Evolutionary conservation across 1,139 yeast genomes (phyloP), one percentile per base, ranked within the genome.

Genomic region (Debaryomyces subglobosus): DNA sequence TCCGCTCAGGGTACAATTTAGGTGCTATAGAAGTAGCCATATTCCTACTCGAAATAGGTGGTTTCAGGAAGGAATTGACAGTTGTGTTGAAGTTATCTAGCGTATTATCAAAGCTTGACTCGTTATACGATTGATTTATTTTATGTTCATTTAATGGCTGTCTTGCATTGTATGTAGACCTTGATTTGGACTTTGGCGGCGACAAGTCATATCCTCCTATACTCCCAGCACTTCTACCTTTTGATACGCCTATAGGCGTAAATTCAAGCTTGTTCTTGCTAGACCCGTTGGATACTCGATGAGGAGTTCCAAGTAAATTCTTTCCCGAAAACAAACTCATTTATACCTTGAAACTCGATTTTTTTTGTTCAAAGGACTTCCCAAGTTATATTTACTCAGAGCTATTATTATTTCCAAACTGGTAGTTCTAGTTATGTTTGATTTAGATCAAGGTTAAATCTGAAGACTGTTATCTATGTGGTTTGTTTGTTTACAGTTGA

Each of bases 241-340:
- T 34, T 44, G 50, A 39, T 32, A 47, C 57, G 1, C 78, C 80
- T 34, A 77, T 69, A 3, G 81, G 81, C 3, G 81, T 77, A 57
- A 77, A 77, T 54, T 72, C 76, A 44, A 65, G 62, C 34, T 50
- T 47, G 12, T 52, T 45, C 41, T 48, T 49, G 29, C 42, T 47
- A 9, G 45, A 43, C 7, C 48, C 51, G 16, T 45, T 44, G 39
- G 53, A 47, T 23, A 50, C 59, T 43, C 38, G 38, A 24, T 43
- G 34, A 4, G 73, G 72, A 2, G 72, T 67, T n/a, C 70, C 68
- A 21, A 68, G 54, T 13, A 68, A 59, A 36, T 53, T 42, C 27
- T 46, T 46, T 30, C 45, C 45, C 15, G 49, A 18, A 27, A 46
- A 46, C 30, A 46, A 25, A 39, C 49, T 46, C 49, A 46, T 46